phyloP scores from a whole-genome alignment of 1,284 basidiomycete species.

The Schizophyllum amplum region DNA sequence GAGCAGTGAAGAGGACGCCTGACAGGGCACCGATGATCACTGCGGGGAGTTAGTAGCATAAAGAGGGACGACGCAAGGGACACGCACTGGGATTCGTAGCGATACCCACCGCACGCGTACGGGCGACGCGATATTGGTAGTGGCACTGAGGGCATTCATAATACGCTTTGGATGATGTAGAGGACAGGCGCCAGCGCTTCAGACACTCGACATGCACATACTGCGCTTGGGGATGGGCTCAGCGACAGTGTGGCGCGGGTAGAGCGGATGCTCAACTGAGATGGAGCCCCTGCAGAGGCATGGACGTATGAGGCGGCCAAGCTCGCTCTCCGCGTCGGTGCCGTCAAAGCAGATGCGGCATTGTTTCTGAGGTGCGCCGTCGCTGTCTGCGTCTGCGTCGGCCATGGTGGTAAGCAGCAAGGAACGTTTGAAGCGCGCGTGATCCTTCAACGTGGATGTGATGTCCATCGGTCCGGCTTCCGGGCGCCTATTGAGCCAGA shows the following conservation, averaged over 20 bases:
- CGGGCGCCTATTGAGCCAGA: background rate
- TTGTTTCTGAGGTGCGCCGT: constrained; percentile 33
- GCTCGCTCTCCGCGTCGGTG: constrained; percentile 41
- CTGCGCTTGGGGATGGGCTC: constrained; percentile 23
- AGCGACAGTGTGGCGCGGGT: constrained; percentile 4
- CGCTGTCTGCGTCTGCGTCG: constrained; percentile 5
- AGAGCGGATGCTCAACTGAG: constrained; percentile 40
- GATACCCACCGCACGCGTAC: constrained; percentile 54
- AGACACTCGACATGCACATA: constrained; percentile 73
- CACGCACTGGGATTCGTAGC: constrained; percentile 63
- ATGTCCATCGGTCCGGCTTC: background rate
- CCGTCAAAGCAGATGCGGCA: constrained; percentile 73
- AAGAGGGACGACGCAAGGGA: constrained; percentile 1
- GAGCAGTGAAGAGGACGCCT: constrained; percentile 50
- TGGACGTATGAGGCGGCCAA: constrained; percentile 66
- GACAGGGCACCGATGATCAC: constrained; percentile 62
- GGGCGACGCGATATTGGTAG: constrained; percentile 43
- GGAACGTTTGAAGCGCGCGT: background rate
- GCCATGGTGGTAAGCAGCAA: background rate
- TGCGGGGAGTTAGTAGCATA: constrained; percentile 18
- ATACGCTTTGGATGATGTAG: constrained; percentile 51
- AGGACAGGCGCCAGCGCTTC: constrained; percentile 60
- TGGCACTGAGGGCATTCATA: constrained; percentile 70
- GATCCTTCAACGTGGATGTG: background rate
- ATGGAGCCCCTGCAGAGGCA: constrained; percentile 77